Evolutionary conservation across 129 eudicot genomes (phyloP), one percentile per base, ranked within the genome.

Genomic region (Tagetes patula): DNA sequence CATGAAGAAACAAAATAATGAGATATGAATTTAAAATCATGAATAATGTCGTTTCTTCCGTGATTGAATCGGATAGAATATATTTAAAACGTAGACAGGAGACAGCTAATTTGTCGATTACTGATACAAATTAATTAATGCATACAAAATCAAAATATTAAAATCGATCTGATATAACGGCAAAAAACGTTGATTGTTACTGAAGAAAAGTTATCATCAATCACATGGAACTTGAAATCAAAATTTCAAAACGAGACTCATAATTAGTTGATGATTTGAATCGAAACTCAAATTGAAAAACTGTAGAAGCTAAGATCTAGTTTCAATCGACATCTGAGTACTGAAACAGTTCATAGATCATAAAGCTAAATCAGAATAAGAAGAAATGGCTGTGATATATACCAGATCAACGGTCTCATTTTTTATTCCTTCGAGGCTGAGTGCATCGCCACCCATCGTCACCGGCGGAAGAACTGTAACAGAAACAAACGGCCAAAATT

Each of bases 321-420:
- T 6, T n/a, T 47, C 62, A 34, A 67, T n/a, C 53, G 8, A 54
- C 5, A 5, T 68, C 43, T 20, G n/a, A 68, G 36, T 39, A 39
- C 41, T 39, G 3, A 45, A 46, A 46, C 50, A 12, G 5, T 9
- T 47, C 60, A 37, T 31, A 47, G 34, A 13, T 67, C 38, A 46
- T 69, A 27, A 1, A 50, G 11, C 8, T 65, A 55, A 70, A 46
- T 2, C 5, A 67, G n/a, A 12, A 30, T 1, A 20, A 20, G 27
- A 20, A 20, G 27, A 20, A 20, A 20, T 20, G 27, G 27, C 27
- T 20, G 27, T 20, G 27, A 20, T 20, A 20, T 20, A 70, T 82
- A 87, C 94, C 90, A 87, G 81, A 83, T 87, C 94, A 74, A 87
- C 90, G 30, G 89, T 77, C 81, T 87, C 94, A 72, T 87, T 85